These are phyloP conservation scores for Phoma sp. DNA, from an alignment of 2,329 filamentous ascomycete genomes.

Conservation along the genomic window DNA sequence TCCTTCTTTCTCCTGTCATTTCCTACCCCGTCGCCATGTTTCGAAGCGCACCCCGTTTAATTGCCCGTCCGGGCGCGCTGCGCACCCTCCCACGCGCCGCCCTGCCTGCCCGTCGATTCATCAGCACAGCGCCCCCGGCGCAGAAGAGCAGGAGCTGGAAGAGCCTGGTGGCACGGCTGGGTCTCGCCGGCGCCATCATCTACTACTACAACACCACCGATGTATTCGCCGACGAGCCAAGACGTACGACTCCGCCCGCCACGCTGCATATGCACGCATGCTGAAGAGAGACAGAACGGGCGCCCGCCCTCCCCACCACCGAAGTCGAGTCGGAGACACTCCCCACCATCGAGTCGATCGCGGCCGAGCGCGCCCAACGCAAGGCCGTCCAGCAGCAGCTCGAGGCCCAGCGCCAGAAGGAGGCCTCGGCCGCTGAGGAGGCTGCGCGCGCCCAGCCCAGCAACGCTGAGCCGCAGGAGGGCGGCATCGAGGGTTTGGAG, in stretches of 20 bases:
- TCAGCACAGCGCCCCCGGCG: constrained; percentile 65
- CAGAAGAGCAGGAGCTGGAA: constrained; percentile 82
- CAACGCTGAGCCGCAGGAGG: constrained; percentile 22
- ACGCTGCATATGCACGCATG: not conserved
- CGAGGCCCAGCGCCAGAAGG: constrained; percentile 34
- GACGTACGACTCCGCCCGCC: constrained; percentile 62
- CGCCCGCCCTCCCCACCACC: constrained; percentile 48
- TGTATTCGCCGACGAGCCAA: constrained; percentile 82
- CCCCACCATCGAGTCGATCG: constrained; percentile 54
- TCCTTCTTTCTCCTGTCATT: constrained; percentile 22
- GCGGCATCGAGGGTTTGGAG: constrained; percentile 66
- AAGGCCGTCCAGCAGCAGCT: constrained; percentile 39
- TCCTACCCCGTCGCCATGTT: constrained; percentile 55
- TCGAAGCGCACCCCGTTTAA: constrained; percentile 56
- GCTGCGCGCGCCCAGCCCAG: constrained; percentile 22
- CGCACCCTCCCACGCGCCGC: constrained; percentile 35
- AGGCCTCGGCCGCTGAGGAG: constrained; percentile 12
- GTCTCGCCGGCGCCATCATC: constrained; percentile 74
- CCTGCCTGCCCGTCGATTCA: constrained; percentile 56
- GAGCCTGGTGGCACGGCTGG: constrained; percentile 74
- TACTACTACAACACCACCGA: constrained; percentile 96
- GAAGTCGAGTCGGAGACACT: constrained; percentile 50
- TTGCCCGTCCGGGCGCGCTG: constrained; percentile 40
- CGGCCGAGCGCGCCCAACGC: constrained; percentile 50
- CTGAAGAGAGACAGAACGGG: constrained; percentile 21